Percentiles rank a stretch among this genome's conserved stretches.
Evolutionary conservation across 1,284 basidiomycete genomes (phyloP).

Genomic region (Heterobasidion occidentale): DNA sequence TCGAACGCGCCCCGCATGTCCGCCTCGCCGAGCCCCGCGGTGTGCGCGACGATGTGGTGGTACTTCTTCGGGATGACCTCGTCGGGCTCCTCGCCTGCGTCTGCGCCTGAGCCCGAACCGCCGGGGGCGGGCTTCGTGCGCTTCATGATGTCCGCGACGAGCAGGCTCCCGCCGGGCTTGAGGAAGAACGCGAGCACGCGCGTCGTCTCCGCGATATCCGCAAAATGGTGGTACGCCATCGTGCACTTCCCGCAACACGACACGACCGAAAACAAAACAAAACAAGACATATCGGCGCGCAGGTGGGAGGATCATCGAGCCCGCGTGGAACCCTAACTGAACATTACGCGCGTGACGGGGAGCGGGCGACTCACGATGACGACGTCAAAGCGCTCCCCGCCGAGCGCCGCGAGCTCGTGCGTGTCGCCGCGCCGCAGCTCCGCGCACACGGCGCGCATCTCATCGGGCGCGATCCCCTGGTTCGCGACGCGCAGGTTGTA

Average conservation of each 20-base stretch:
- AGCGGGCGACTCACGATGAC: constrained; percentile 39
- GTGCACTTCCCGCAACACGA: constrained; percentile 53
- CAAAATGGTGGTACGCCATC: constrained; percentile 63
- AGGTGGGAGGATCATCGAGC: no score
- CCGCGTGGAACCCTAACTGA: background rate
- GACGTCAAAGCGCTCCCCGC: constrained; percentile 51
- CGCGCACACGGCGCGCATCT: constrained; percentile 51
- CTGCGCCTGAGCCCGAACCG: no score
- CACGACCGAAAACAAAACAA: background rate
- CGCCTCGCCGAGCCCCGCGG: constrained; percentile 38
- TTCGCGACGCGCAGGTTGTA: constrained; percentile 50
- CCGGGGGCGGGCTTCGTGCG: no score
- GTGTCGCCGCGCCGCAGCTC: constrained; percentile 38
- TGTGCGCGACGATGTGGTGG: constrained; percentile 44
- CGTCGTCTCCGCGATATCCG: constrained; percentile 41
- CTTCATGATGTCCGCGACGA: constrained; percentile 47
- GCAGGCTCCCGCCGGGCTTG: constrained; percentile 51
- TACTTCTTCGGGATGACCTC: constrained; percentile 17
- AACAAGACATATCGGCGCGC: no score
- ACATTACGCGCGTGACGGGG: constrained; percentile 1
- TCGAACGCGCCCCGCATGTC: constrained; percentile 40
- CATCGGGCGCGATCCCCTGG: constrained; percentile 48
- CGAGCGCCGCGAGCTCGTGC: constrained; percentile 30
- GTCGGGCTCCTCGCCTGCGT: constrained; percentile 7
- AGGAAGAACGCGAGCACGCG: constrained; percentile 44